phyloP scores from a whole-genome alignment of 2,329 filamentous ascomycete genomes.

The Metarhizium sp. region DNA sequence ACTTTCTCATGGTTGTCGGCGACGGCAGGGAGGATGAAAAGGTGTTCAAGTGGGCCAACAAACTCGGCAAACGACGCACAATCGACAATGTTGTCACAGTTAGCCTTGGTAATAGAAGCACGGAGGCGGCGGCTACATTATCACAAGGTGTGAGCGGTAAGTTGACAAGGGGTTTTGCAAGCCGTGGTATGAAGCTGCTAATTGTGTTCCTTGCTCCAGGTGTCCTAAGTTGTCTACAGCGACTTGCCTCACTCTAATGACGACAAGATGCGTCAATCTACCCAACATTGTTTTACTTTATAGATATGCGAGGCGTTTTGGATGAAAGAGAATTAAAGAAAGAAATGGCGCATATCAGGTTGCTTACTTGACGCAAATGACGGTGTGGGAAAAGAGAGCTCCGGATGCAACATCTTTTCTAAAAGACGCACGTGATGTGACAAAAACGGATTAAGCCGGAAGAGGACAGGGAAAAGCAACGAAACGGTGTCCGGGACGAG shows the following conservation, averaged over 20 bases:
- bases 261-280: not conserved
- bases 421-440: not conserved
- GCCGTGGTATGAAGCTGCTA: not conserved
- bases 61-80: conserved; percentile 47
- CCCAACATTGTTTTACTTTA: not conserved
- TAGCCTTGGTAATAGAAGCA: conserved; percentile 78
- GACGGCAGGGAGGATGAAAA: conserved; percentile 91
- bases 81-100: conserved; percentile 72
- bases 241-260: conserved; percentile 24
- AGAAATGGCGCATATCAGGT: not conserved
- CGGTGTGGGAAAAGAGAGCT: not conserved
- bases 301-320: conserved; percentile 4
- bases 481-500: not conserved
- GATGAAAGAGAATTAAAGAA: not conserved
- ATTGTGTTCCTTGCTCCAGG: conserved; percentile 16
- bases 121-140: conserved; percentile 74
- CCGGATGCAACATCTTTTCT: not conserved
- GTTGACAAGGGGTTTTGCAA: conserved; percentile 15
- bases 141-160: conserved; percentile 87
- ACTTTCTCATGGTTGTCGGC: conserved; percentile 84
- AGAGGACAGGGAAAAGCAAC: not conserved
- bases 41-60: conserved; percentile 90
- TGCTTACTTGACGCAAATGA: not conserved
- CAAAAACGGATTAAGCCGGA: not conserved
- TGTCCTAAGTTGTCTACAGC: conserved; percentile 33